These are phyloP conservation scores for Elsinoe necatrix DNA, from an alignment of 2,329 filamentous ascomycete genomes.

Conservation along the genomic window DNA sequence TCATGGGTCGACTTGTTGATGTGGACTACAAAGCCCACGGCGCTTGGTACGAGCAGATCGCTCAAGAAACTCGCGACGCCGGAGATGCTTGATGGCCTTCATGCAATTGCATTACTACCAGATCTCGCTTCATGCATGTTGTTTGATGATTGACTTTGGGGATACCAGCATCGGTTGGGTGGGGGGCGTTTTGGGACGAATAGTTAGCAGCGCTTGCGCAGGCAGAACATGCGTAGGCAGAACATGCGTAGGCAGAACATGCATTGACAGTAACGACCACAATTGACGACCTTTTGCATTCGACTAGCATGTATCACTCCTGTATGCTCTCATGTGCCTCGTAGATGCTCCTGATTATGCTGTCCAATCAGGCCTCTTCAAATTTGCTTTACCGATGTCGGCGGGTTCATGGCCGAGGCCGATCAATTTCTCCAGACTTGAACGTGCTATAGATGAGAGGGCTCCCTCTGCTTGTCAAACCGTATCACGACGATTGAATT, in stretches of 20 bases:
- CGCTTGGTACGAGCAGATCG: slow-evolving; percentile 61
- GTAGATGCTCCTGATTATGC: background rate
- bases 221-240: background rate
- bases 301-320: background rate
- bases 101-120: background rate
- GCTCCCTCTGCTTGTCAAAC: no score
- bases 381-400: slow-evolving; percentile 10
- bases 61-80: slow-evolving; percentile 43
- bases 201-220: background rate
- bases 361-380: background rate
- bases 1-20: slow-evolving; percentile 54
- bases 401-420: slow-evolving; percentile 1
- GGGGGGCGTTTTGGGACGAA: background rate
- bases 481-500: no score
- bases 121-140: background rate
- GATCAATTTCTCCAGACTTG: slow-evolving; percentile 11
- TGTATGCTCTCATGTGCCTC: background rate
- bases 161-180: slow-evolving; percentile 10
- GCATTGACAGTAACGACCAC: background rate
- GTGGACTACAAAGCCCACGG: slow-evolving; percentile 63
- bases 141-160: background rate
- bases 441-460: no score
- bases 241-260: background rate
- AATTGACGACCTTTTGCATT: background rate
- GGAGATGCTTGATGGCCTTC: slow-evolving; percentile 2